Base-by-base conservation (phyloP, 495 filamentous ascomycete species). In the Eremomyces bilateralis region DNA sequence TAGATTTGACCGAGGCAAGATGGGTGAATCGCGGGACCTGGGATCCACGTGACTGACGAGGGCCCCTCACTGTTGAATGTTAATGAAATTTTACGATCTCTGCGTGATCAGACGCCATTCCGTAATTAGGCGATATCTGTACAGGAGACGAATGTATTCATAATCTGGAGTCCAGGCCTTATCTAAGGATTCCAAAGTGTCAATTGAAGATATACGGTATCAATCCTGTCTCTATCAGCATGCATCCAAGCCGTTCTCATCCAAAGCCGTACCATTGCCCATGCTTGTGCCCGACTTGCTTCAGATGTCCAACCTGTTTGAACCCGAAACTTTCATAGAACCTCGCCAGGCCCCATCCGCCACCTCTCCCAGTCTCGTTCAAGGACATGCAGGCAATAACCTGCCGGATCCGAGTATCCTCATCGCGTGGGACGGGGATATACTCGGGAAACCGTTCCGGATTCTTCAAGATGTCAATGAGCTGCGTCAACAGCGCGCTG, bases 321-420 rank as follows among this genome's bases (percentile, higher is more conserved):
- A 47, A 44, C 3, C 44, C 42, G 28, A 38, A 40, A 21, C 34
- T 35, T 15, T 46, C 34, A 29, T 47, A 47, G 29, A 22, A 47
- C 27, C 42, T 38, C 35, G 38, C 33, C 19, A 47, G 22, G 16
- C 28, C 44, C 4, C 41, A 36, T n/a, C 42, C 41, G 8, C 38
- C 32, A 4, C 33, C 39, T 39, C 33, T 31, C 5, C 21, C 16
- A 2, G 33, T 29, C 25, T 41, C 42, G 22, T 44, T 38, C 3
- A 44, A 37, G 15, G 37, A 33, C 41, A 47, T 47, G 20, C 44
- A 43, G 3, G 38, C 44, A 2, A 44, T 41, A 4, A 47, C 29
- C 16, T 36, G 21, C 17, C 44, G 32, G 21, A 44, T 22, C 24
- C 24, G 36, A 0, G 21, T 27, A 17, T 43, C 44, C 11, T 47